Evolutionary conservation across 257 asterid genomes (phyloP).

Genomic region (Paraleonurus japonicus): DNA sequence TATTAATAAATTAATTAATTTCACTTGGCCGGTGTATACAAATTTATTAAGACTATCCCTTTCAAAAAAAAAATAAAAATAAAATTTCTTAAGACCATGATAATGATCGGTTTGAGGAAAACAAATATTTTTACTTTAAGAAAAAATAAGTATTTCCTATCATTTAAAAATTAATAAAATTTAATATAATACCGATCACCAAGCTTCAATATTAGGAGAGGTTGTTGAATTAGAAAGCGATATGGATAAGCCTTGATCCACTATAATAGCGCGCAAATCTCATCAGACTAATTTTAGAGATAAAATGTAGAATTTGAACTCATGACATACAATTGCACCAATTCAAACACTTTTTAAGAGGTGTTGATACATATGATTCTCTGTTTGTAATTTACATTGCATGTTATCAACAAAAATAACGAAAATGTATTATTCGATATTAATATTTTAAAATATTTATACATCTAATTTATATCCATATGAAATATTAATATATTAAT

Average conservation of each 20-base stretch:
- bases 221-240: not conserved
- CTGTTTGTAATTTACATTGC: not conserved
- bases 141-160: not conserved
- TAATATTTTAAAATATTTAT: no score
- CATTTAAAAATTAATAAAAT: not conserved
- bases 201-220: not conserved
- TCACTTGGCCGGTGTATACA: no score
- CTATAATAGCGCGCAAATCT: not conserved
- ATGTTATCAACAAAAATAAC: not conserved
- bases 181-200: not conserved
- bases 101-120: no score
- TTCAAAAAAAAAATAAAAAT: no score
- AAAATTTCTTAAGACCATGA: no score
- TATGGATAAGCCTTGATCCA: not conserved
- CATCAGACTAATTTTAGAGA: not conserved
- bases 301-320: not conserved
- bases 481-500: no score
- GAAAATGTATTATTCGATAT: no score
- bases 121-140: not conserved
- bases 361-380: not conserved
- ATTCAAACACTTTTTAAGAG: not conserved
- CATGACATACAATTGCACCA: not conserved
- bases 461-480: no score
- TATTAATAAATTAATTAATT: no score
- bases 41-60: no score